Conservation (phyloP, 1,139 yeast species). For the Hyphopichia khmerensis region DNA sequence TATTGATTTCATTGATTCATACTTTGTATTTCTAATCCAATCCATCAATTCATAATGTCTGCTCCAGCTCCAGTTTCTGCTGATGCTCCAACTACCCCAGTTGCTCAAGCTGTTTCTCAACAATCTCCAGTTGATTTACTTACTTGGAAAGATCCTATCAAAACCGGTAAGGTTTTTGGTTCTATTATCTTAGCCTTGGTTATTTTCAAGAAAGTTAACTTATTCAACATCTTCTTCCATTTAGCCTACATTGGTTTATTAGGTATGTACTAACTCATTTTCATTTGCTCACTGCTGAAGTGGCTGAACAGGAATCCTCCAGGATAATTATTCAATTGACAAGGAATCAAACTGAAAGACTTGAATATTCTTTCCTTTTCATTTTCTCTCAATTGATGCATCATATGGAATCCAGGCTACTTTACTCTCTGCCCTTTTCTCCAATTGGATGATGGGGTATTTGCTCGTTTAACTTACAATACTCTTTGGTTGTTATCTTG, state of each 20-base stretch:
- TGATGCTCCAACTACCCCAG: neutral
- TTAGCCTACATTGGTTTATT: constrained; percentile 47
- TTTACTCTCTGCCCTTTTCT: too few relatives aligned
- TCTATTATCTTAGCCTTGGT: constrained; percentile 58
- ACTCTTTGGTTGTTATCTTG: neutral
- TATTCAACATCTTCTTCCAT: constrained; percentile 67
- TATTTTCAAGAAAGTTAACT: constrained; percentile 66
- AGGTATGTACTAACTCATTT: constrained; percentile 31
- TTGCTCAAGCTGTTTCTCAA: neutral
- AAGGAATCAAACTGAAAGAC: too few relatives aligned
- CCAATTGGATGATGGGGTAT: too few relatives aligned
- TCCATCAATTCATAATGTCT: too few relatives aligned
- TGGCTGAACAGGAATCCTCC: too few relatives aligned
- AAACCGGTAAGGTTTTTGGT: constrained; percentile 77
- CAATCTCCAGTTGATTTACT: constrained; percentile 38
- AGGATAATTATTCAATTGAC: too few relatives aligned
- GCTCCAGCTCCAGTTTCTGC: neutral
- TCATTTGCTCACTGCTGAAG: neutral
- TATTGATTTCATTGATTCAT: too few relatives aligned
- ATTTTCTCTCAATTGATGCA: too few relatives aligned
- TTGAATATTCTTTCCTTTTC: too few relatives aligned
- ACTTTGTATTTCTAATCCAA: too few relatives aligned
- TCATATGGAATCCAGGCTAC: too few relatives aligned
- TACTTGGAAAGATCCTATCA: constrained; percentile 81
- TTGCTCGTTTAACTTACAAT: too few relatives aligned